These are phyloP conservation scores for Hemileccinum rubropunctum DNA, from an alignment of 768 basidiomycete genomes.

Conservation along the genomic window DNA sequence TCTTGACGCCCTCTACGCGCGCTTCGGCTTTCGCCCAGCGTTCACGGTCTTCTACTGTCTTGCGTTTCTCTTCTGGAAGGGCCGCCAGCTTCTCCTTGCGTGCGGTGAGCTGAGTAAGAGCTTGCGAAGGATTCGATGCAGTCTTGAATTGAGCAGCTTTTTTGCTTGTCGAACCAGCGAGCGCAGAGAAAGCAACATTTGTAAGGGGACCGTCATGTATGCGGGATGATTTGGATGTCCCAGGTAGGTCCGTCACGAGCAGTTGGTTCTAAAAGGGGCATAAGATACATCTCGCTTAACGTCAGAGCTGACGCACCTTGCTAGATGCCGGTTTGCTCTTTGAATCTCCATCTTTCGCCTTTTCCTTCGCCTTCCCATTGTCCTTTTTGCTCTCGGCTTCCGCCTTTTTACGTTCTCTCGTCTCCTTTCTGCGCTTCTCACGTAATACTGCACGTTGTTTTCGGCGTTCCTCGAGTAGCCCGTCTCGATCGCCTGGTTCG, in stretches of 20 bases:
- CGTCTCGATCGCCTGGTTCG: slow-evolving; percentile 70
- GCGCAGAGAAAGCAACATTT: slow-evolving; percentile 67
- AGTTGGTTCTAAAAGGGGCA: slow-evolving; percentile 54
- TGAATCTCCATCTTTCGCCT: slow-evolving; percentile 44
- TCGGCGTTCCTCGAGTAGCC: slow-evolving; percentile 77
- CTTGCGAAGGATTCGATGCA: slow-evolving; percentile 79
- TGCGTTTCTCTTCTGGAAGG: slow-evolving; percentile 81
- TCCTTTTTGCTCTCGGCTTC: slow-evolving; percentile 59
- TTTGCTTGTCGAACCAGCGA: slow-evolving; percentile 51
- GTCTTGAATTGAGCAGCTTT: slow-evolving; percentile 58
- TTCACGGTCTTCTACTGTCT: slow-evolving; percentile 74
- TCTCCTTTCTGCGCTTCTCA: slow-evolving; percentile 82
- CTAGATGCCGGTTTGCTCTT: slow-evolving; percentile 43
- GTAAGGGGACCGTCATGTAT: slow-evolving; percentile 45
- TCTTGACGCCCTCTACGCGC: slow-evolving; percentile 86
- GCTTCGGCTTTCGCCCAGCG: slow-evolving; percentile 90
- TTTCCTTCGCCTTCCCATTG: slow-evolving; percentile 48
- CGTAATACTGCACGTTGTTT: slow-evolving; percentile 76
- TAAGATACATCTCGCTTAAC: background rate
- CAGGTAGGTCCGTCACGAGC: slow-evolving; percentile 56
- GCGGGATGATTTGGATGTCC: slow-evolving; percentile 18
- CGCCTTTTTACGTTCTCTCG: slow-evolving; percentile 72
- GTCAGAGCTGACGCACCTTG: slow-evolving; percentile 44
- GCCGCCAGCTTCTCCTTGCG: slow-evolving; percentile 75
- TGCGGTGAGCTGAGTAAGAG: slow-evolving; percentile 73